Conservation (phyloP, 2,329 filamentous ascomycete genomes). For the Geosmithia morbida region DNA sequence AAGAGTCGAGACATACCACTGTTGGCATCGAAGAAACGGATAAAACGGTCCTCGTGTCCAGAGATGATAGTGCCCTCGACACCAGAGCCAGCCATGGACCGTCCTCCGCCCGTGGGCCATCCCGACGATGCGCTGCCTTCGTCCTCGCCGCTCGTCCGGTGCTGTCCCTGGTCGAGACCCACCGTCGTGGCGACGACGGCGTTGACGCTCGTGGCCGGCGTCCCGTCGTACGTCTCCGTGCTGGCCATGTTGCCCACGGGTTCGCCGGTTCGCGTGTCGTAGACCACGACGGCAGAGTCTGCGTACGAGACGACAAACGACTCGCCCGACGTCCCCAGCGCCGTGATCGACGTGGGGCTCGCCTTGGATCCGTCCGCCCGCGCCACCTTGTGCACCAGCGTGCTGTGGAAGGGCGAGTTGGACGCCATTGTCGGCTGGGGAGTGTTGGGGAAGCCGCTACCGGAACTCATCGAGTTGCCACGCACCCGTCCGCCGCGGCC, state of each 20-base stretch:
- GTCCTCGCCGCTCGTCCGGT: constrained; percentile 52
- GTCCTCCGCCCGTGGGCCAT: constrained; percentile 63
- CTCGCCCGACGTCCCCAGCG: constrained; percentile 68
- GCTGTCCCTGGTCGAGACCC: constrained; percentile 54
- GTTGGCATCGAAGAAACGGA: constrained; percentile 96
- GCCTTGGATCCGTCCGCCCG: constrained; percentile 49
- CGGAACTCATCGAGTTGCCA: constrained; percentile 87
- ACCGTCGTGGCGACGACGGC: constrained; percentile 77
- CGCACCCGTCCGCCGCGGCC: constrained; percentile 59
- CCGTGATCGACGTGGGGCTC: constrained; percentile 85
- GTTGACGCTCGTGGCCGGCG: constrained; percentile 67
- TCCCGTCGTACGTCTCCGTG: constrained; percentile 84
- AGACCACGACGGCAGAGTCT: constrained; percentile 81
- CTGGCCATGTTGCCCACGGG: constrained; percentile 89
- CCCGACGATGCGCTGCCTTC: constrained; percentile 52
- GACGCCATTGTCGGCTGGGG: constrained; percentile 82
- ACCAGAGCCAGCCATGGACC: constrained; percentile 53
- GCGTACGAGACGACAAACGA: constrained; percentile 88
- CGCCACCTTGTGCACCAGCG: constrained; percentile 73
- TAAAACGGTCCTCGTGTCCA: constrained; percentile 90
- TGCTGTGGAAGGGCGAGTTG: constrained; percentile 74
- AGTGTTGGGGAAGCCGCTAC: constrained; percentile 78
- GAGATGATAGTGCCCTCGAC: constrained; percentile 92
- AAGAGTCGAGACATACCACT: constrained; percentile 56
- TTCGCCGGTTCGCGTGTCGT: constrained; percentile 83